Evolutionary conservation across 2,329 filamentous ascomycete genomes (phyloP).

Genomic region (Fusarium guadeloupense): DNA sequence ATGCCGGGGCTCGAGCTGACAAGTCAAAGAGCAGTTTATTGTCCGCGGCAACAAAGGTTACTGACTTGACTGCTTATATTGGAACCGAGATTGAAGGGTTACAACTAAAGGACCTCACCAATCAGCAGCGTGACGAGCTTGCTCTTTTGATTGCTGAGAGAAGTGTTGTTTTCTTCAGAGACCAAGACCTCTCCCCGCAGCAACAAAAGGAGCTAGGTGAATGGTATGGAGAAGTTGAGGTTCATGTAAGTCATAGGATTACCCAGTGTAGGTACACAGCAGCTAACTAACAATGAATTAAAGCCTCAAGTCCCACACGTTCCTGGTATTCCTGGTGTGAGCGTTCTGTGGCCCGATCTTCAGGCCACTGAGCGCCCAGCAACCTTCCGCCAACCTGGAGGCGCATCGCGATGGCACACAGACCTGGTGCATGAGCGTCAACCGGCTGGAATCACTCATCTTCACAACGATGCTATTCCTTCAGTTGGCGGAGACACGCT

Average conservation of each 20-base stretch:
- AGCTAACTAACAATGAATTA: not conserved
- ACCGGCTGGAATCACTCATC: conserved; percentile 74
- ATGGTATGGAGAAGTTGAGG: conserved; percentile 71
- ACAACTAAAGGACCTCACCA: conserved; percentile 68
- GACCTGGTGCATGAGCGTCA: conserved; percentile 77
- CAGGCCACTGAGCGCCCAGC: conserved; percentile 68
- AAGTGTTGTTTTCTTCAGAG: conserved; percentile 73
- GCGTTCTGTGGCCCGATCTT: conserved; percentile 76
- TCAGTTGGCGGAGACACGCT: conserved; percentile 74
- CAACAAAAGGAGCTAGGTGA: conserved; percentile 71
- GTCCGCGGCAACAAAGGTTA: conserved; percentile 69
- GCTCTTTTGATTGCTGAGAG: conserved; percentile 70
- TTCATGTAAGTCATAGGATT: conserved; percentile 64
- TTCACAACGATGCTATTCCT: conserved; percentile 75
- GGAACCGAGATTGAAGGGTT: conserved; percentile 72
- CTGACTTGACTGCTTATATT: conserved; percentile 68
- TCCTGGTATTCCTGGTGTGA: conserved; percentile 70
- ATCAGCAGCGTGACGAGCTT: conserved; percentile 69
- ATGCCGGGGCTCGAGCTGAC: conserved; percentile 71
- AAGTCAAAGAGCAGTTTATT: conserved; percentile 69
- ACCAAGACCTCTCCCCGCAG: conserved; percentile 69
- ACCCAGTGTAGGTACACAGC: no score
- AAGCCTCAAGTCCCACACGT: conserved; percentile 77
- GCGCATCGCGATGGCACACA: conserved; percentile 74
- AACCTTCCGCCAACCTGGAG: conserved; percentile 72